Evolutionary conservation across 768 basidiomycete genomes (phyloP), one percentile per base, ranked within the genome.

Genomic region (Boletus speciosus): DNA sequence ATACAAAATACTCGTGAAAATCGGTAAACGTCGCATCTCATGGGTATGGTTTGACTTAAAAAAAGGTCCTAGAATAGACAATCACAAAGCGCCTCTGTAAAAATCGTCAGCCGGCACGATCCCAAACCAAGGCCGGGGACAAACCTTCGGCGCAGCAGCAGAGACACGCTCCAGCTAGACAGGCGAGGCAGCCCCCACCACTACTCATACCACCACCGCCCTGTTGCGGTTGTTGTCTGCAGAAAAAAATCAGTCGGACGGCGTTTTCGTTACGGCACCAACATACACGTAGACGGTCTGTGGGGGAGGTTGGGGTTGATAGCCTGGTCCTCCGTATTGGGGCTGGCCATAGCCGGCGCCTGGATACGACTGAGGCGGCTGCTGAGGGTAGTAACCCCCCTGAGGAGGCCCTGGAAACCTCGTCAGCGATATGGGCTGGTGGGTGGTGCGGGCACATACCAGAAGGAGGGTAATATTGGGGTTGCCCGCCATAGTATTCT

Each of bases 221-320:
- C 52, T 74, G 74, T 7, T 23, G 14, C 15, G 70, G 71, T 60
- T 79, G 78, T 66, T 77, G 78, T 45, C 77, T 79, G 44, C 14
- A 23, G 19, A 51, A 32, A n/a, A 51, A 29, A 9, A 8, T 65
- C 10, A 62, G 49, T 25, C 46, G 21, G 27, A 39, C 21, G 39
- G 1, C 6, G 5, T 11, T 9, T 5, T 7, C 36, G 34, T 39
- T 36, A 15, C 5, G 19, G 8, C 34, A 5, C 5, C 16, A 35
- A 78, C 88, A 60, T 65, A 90, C 89, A 90, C 86, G 65, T 89
- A 88, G 49, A 92, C 84, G 0, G 86, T 84, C 67, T 92, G 89
- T 16, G 90, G 90, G n/a, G 83, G 84, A 16, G 83, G 85, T 58
- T 86, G 81, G 15, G 81, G 81, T 49, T 81, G 78, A 59, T 79